Base-by-base conservation (phyloP, 2,329 filamentous ascomycete species). In the Diaporthe ampelina region DNA sequence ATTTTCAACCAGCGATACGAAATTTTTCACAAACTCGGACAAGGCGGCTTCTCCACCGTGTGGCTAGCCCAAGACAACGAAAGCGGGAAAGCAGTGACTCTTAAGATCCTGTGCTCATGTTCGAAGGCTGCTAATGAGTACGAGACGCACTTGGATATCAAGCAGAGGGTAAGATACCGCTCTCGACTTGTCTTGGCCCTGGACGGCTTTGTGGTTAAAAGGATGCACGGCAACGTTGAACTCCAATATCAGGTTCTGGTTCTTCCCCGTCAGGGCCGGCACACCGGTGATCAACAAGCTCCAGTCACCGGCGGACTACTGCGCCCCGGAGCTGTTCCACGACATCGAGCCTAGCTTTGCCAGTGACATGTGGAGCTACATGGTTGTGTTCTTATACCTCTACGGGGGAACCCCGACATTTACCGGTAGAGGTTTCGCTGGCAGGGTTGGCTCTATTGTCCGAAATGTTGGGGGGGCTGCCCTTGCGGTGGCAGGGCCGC, bases 301-400 rank as follows among this genome's bases (percentile, higher is more conserved):
- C 45, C 45, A 52, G 45, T 67, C 63, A 17, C 63, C 29, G 26
- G 10, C 26, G 24, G 19, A 6, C 7, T 67, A 67, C 17, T 54
- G 63, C 15, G 63, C 63, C 29, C 63, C 63, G 3, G 45, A 40
- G 63, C 63, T 68, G 1, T 68, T 68, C 29, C 45, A 68, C 11
- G 11, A 54, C n/a, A n/a, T 43, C n/a, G 57, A 61, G 17, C 57
- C 57, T 10, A 61, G 57, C 57, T 61, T 61, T 61, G n/a, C 57
- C 24, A 59, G 57, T 43, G 57, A 61, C 26, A 61, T 43, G 35
- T 61, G n/a, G 35, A 61, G 57, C 35, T 61, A 61, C 24, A 61
- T 61, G 35, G 35, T 43, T 26, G 35, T 61, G 5, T 61, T 61
- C 35, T n/a, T 43, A 19, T 10, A 68, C 9, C 29, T 68, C n/a